Evolutionary conservation across 805 yeast genomes (phyloP).

Genomic region (Komagataella populi): DNA sequence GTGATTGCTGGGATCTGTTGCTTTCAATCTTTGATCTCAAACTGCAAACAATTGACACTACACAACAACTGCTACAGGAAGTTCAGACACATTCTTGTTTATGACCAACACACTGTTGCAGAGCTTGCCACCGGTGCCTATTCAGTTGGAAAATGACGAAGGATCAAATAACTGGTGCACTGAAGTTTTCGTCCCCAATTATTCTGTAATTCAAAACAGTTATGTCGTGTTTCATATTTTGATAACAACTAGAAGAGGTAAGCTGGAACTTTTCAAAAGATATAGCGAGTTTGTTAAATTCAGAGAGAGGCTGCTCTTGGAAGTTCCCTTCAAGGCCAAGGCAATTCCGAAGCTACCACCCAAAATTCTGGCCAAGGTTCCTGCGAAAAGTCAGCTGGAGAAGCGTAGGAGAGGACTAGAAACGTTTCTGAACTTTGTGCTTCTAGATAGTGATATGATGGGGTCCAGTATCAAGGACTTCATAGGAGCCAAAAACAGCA

Average conservation of each 20-base stretch:
- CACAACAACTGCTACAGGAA: neutral
- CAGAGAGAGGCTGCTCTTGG: conserved; percentile 20
- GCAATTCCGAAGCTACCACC: conserved; percentile 39
- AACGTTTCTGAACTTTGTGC: conserved; percentile 40
- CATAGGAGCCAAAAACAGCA: conserved; percentile 17
- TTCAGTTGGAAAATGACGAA: neutral
- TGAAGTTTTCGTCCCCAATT: neutral
- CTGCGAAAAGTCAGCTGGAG: conserved; percentile 33
- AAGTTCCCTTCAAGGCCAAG: conserved; percentile 21
- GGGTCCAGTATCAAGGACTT: conserved; percentile 22
- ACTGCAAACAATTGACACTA: neutral
- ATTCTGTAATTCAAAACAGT: neutral
- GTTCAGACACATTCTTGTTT: neutral
- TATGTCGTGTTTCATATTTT: neutral
- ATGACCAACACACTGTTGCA: neutral
- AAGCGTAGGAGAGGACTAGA: conserved; percentile 43
- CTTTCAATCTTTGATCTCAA: neutral
- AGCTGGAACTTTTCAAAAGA: conserved; percentile 38
- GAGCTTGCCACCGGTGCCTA: neutral
- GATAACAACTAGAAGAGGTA: conserved; percentile 17
- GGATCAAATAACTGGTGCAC: neutral
- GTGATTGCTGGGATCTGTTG: neutral
- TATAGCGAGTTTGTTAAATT: conserved; percentile 51
- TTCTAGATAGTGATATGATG: conserved; percentile 33
- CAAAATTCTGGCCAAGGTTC: conserved; percentile 28